These are phyloP conservation scores for Carex scoparia DNA, from an alignment of 176 grass and related monocot species.

Conservation along the genomic window DNA sequence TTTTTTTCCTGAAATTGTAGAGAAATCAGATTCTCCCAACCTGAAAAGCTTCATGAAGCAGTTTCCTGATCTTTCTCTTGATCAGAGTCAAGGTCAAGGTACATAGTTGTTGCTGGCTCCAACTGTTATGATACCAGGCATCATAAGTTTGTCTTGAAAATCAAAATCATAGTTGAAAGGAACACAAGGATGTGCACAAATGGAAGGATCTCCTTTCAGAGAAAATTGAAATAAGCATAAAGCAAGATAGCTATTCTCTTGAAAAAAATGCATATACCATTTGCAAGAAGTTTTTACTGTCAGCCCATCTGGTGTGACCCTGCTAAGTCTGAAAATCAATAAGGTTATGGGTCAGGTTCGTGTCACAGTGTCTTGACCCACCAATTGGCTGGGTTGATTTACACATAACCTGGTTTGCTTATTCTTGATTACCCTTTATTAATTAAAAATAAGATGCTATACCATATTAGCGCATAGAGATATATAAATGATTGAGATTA, in stretches of 20 bases:
- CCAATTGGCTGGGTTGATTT: no score
- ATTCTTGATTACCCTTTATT: no score
- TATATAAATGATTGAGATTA: neutral
- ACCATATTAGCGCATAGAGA: neutral
- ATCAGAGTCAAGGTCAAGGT: constrained; percentile 9
- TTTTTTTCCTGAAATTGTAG: constrained; percentile 14
- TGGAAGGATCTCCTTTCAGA: neutral
- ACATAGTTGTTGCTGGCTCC: neutral
- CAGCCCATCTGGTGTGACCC: neutral
- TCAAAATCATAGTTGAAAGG: neutral
- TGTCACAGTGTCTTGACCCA: neutral
- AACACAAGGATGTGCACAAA: neutral
- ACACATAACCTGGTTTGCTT: no score
- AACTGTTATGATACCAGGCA: neutral
- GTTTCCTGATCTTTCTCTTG: constrained; percentile 30
- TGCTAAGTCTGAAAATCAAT: neutral
- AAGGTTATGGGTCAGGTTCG: neutral
- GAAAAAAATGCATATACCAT: neutral
- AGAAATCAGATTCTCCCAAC: constrained; percentile 33
- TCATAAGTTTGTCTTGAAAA: neutral
- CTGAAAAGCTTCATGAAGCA: constrained; percentile 46
- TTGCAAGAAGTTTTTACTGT: neutral
- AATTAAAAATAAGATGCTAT: neutral
- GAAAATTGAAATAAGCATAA: neutral
- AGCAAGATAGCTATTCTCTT: neutral